Evolutionary conservation across 345 rosid species (phyloP), one percentile per base, ranked within the genome.

Genomic region (Syzygium jambos): DNA sequence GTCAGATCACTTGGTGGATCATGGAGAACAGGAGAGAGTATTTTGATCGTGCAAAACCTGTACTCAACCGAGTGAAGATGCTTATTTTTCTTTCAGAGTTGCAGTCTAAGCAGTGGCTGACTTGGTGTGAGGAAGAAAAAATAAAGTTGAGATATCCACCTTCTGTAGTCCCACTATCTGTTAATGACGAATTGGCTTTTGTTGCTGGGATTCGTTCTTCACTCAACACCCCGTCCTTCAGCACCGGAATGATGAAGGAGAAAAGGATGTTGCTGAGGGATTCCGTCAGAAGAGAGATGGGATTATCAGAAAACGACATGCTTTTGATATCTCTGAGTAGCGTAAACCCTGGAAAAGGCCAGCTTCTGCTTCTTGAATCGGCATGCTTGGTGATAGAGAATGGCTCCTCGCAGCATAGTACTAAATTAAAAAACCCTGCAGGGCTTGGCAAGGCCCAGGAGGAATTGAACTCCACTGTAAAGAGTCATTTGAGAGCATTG

Each of bases 1-100:
- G 98, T 94, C 99, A 97, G 92, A 92, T 97, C 84, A 96, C 93
- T 87, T 97, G 98, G 99, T 97, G 99, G 99, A 95, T 97, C 73
- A 96, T 97, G 99, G 99, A 96, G 92, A 97, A 97, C 91, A 93
- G 98, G 87, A 89, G 93, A 87, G 99, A 97, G 90, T 97, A 96
- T 91, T 97, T 97, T 91, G 96, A 96, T 87, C 94, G 99, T 85
- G 89, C 98, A 41, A 96, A 95, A 89, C 91, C 92, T 87, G 95
- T 95, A 51, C 95, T 97, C 87, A 78, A 95, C 89, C 90, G 95
- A 87, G 99, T 97, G 90, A 96, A 96, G 90, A 92, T 95, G 94
- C 90, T 97, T 53, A 90, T 95, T 51, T 97, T 95, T 90, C 92
- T 97, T 88, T 95, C 99, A 73, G 99, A 97, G 91, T 89, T 89